phyloP scores from a whole-genome alignment of 1,139 yeast species.

The Suhomyces bolitotheri region DNA sequence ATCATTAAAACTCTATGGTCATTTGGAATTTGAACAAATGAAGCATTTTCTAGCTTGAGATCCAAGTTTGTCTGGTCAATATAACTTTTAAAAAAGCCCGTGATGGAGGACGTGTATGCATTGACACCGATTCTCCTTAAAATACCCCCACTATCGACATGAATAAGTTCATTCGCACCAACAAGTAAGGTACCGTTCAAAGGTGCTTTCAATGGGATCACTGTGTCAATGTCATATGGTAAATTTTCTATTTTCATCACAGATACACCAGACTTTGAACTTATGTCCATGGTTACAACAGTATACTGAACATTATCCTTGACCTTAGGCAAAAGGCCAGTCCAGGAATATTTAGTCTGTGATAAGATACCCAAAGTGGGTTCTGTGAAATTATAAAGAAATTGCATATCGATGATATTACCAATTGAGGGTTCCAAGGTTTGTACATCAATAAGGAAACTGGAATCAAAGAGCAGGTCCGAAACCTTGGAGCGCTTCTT shows the following conservation, averaged over 20 bases:
- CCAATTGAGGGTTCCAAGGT: conserved; percentile 60
- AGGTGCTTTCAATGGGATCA: conserved; percentile 66
- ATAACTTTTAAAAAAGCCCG: conserved; percentile 50
- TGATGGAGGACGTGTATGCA: conserved; percentile 49
- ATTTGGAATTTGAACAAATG: conserved; percentile 46
- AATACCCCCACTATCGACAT: conserved; percentile 82
- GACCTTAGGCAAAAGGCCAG: conserved; percentile 61
- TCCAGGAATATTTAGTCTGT: conserved; percentile 69
- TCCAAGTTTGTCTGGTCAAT: conserved; percentile 55
- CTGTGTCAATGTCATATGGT: conserved; percentile 71
- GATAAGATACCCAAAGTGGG: conserved; percentile 79
- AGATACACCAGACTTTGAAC: conserved; percentile 63
- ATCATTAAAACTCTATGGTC: conserved; percentile 56
- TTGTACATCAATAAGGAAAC: conserved; percentile 59
- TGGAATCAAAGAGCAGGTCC: conserved; percentile 40
- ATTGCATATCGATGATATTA: conserved; percentile 63
- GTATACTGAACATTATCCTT: conserved; percentile 66
- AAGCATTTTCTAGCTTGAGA: conserved; percentile 58
- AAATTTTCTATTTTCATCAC: conserved; percentile 63
- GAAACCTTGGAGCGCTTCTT: conserved; percentile 15
- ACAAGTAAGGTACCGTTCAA: conserved; percentile 69
- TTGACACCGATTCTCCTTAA: conserved; percentile 68
- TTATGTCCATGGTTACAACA: conserved; percentile 65
- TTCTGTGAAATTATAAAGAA: conserved; percentile 68
- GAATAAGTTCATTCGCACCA: conserved; percentile 78